These are phyloP conservation scores for Flueggea neowawraea DNA, from an alignment of 441 rosid species.

Conservation along the genomic window DNA sequence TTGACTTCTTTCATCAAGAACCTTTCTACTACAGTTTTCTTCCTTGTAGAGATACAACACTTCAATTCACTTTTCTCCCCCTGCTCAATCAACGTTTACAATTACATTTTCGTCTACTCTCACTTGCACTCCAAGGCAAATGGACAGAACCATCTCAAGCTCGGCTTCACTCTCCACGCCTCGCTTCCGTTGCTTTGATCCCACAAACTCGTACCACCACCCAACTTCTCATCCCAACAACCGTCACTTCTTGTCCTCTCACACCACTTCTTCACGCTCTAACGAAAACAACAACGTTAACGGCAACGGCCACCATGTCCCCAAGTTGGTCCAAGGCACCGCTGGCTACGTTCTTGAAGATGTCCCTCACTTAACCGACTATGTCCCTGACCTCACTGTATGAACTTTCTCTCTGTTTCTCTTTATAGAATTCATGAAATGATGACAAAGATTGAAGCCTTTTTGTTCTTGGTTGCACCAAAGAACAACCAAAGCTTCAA, in stretches of 20 bases:
- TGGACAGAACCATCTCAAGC: conserved; percentile 34
- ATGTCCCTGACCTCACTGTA: conserved; percentile 49
- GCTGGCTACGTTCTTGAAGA: conserved; percentile 66
- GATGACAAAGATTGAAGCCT: no score
- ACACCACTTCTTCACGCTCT: conserved; percentile 1
- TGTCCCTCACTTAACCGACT: conserved; percentile 68
- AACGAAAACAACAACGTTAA: no score
- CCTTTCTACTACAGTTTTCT: no score
- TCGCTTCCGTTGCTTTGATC: conserved; percentile 38
- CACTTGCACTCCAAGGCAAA: conserved; percentile 6
- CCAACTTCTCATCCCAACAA: conserved; percentile 11
- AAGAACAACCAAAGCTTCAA: no score
- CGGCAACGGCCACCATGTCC: conserved; percentile 10
- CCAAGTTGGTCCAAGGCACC: conserved; percentile 47
- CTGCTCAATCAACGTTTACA: no score
- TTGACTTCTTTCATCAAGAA: no score
- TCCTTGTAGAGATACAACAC: no score
- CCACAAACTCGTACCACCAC: conserved; percentile 19
- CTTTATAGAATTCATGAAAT: neutral
- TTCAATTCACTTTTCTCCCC: no score
- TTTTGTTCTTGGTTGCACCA: no score
- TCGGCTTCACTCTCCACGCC: conserved; percentile 29
- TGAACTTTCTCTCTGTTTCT: neutral
- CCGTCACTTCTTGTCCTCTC: conserved; percentile 11
- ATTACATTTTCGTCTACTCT: neutral